Evolutionary conservation across 306 rosid genomes (phyloP).

Genomic region (Rubus idaeus): DNA sequence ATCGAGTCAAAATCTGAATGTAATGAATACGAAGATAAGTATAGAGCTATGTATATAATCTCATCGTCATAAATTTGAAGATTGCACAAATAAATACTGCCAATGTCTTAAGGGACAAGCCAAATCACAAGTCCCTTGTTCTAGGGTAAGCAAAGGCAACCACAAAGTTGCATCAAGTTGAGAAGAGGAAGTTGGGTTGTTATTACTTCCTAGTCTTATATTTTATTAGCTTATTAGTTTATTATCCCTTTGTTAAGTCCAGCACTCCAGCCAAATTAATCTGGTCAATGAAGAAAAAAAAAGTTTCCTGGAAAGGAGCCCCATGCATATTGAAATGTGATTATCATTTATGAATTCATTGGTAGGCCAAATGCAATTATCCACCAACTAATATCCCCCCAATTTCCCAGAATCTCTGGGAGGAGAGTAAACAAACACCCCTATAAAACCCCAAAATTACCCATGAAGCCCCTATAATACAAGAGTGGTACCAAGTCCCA

Average conservation of each 20-base stretch:
- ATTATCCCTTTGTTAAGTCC: not conserved
- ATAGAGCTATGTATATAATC: not conserved
- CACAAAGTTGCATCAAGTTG: not conserved
- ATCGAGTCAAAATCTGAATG: not conserved
- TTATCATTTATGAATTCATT: not conserved
- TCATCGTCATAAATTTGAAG: not conserved
- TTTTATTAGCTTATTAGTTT: not conserved
- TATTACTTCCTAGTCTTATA: not conserved
- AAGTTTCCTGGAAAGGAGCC: not conserved
- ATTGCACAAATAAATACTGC: not conserved
- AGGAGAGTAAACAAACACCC: not conserved
- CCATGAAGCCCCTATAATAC: not conserved
- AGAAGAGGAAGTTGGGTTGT: not conserved
- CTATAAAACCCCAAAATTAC: not conserved
- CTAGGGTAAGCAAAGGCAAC: slow-evolving; percentile 17
- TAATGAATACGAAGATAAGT: not conserved
- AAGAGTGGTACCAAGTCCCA: not conserved
- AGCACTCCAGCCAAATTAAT: not conserved
- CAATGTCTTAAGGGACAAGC: too few relatives aligned
- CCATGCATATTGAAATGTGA: not conserved
- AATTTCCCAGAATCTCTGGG: not conserved
- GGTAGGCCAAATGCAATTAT: not conserved
- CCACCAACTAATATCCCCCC: not conserved
- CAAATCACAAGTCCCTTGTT: not conserved
- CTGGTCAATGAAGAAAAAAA: not conserved